Evolutionary conservation across 768 basidiomycete species (phyloP).

Genomic region (Trametes cubensis): DNA sequence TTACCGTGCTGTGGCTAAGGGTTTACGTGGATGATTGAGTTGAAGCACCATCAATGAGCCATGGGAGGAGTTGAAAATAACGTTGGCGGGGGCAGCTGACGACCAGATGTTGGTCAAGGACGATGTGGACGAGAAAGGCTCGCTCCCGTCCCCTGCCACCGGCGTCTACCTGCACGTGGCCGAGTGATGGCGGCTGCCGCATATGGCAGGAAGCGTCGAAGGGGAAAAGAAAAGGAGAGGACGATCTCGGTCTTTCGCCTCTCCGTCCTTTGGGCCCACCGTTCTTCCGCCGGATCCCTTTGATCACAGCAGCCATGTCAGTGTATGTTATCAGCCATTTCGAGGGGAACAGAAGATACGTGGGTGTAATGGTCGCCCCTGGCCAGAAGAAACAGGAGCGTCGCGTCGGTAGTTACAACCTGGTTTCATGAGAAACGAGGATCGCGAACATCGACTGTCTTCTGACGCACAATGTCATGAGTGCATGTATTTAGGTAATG

Average conservation of each 20-base stretch:
- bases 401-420: background rate
- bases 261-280: background rate
- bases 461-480: slow-evolving; percentile 6
- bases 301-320: background rate
- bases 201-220: background rate
- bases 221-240: background rate
- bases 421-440: slow-evolving; percentile 4
- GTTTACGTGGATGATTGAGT: no score
- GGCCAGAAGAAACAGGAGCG: background rate
- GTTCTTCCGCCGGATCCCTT: background rate
- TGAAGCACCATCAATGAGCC: no score
- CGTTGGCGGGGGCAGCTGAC: background rate
- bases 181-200: background rate
- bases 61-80: no score
- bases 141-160: background rate
- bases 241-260: slow-evolving; percentile 5
- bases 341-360: background rate
- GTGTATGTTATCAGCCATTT: background rate
- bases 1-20: no score
- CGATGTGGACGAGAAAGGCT: background rate
- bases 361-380: background rate
- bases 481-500: slow-evolving; percentile 20
- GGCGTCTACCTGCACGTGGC: background rate
- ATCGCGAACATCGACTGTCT: slow-evolving; percentile 12
- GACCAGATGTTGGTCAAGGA: background rate